Evolutionary conservation across 805 yeast species (phyloP).

Genomic region (Wickerhamiella azymoides): DNA sequence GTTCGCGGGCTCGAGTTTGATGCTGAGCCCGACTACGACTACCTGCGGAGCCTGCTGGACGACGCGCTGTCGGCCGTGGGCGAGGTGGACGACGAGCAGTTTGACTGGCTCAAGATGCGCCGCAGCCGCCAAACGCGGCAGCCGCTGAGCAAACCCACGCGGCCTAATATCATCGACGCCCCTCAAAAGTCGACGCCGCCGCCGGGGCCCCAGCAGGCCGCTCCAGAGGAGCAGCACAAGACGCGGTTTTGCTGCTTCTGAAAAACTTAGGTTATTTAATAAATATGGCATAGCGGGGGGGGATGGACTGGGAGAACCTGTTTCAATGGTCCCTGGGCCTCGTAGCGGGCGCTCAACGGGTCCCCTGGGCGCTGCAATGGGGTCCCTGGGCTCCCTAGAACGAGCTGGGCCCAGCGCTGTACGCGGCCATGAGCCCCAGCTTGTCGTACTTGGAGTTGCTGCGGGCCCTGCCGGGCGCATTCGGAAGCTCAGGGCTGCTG

Average conservation of each 20-base stretch:
- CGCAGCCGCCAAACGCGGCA: constrained; percentile 1
- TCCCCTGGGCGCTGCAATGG: not conserved
- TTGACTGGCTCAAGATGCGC: constrained; percentile 80
- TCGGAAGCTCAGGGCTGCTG: not conserved
- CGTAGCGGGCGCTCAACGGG: too few relatives aligned
- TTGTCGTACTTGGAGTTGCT: constrained; percentile 20
- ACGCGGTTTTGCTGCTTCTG: constrained; percentile 8
- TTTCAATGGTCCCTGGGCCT: too few relatives aligned
- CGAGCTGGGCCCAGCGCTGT: constrained; percentile 25
- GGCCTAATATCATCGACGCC: constrained; percentile 7
- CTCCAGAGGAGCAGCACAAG: not conserved
- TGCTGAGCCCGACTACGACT: constrained; percentile 88
- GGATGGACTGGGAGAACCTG: too few relatives aligned
- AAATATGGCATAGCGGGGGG: too few relatives aligned
- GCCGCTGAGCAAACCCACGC: constrained; percentile 7
- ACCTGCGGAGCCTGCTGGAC: constrained; percentile 62
- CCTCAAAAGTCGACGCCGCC: constrained; percentile 1
- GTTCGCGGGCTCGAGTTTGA: constrained; percentile 86
- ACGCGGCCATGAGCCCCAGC: constrained; percentile 27
- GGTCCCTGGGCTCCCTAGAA: constrained; percentile 11
- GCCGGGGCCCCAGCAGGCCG: constrained; percentile 1
- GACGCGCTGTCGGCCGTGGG: constrained; percentile 62
- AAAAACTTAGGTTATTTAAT: not conserved
- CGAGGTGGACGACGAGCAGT: constrained; percentile 69
- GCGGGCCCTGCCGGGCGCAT: constrained; percentile 6